Percentiles rank a stretch among this genome's conserved stretches.
These are phyloP conservation scores for Penicillium sp. DNA, from an alignment of 2,329 filamentous ascomycete species.

Conservation along the genomic window DNA sequence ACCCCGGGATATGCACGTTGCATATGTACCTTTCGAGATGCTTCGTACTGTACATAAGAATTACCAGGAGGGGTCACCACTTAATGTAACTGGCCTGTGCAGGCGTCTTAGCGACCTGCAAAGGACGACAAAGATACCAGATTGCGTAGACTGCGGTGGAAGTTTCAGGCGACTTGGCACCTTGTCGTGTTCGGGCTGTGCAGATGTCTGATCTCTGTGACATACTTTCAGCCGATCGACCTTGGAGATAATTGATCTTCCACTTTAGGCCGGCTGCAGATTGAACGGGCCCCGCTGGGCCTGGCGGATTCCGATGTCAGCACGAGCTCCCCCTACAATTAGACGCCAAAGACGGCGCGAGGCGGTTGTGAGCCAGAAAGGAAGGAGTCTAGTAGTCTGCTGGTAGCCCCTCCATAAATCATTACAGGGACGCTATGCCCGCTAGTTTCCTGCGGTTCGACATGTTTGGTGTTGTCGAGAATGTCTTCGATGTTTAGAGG, in stretches of 20 bases:
- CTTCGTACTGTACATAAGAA: background rate
- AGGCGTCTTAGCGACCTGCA: conserved; percentile 3
- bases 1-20: background rate
- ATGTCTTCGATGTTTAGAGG: too few species aligned
- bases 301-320: conserved; percentile 2
- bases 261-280: conserved; percentile 21
- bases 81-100: conserved; percentile 13
- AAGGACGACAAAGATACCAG: conserved; percentile 8
- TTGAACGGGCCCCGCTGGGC: conserved; percentile 9
- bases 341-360: conserved; percentile 19
- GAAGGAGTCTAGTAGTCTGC: conserved; percentile 3
- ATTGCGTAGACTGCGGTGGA: conserved; percentile 14
- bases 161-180: conserved; percentile 1
- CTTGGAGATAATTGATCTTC: conserved; percentile 10
- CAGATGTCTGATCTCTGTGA: conserved; percentile 3
- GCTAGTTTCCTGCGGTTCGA: background rate
- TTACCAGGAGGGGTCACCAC: conserved; percentile 6
- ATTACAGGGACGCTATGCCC: too few species aligned
- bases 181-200: conserved; percentile 1
- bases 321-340: conserved; percentile 8
- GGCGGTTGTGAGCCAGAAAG: conserved; percentile 5
- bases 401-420: too few species aligned
- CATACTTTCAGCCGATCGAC: conserved; percentile 11
- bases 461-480: background rate
- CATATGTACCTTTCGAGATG: background rate